Percentiles rank a stretch among this genome's conserved stretches.
phyloP scores from a whole-genome alignment of 306 rosid species.

The Cicer yamashitae region DNA sequence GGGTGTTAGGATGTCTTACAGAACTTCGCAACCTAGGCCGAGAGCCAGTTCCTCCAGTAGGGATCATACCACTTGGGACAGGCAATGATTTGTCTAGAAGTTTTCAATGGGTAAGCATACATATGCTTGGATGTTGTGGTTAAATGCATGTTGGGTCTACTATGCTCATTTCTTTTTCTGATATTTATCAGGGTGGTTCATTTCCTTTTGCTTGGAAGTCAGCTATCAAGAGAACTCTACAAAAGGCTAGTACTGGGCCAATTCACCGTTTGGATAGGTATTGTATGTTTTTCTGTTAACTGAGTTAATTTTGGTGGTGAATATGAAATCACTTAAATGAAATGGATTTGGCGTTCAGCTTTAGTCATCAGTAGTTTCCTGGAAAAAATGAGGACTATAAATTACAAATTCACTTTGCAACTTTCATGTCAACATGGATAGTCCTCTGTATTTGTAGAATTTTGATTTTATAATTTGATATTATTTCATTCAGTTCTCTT shows the following conservation, averaged over 20 bases:
- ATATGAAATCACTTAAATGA: conserved; percentile 27
- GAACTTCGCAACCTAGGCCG: conserved; percentile 62
- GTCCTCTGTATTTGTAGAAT: conserved; percentile 8
- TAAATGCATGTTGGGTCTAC: conserved; percentile 34
- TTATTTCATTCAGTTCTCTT: conserved; percentile 24
- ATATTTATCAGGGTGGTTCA: conserved; percentile 85
- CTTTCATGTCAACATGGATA: conserved; percentile 21
- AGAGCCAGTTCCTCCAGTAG: conserved; percentile 88
- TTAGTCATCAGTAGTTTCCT: conserved; percentile 21
- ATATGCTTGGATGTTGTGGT: conserved; percentile 21
- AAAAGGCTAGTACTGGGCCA: conserved; percentile 67
- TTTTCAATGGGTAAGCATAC: conserved; percentile 85
- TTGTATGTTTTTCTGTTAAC: conserved; percentile 12
- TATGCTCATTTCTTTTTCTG: conserved; percentile 47
- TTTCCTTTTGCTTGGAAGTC: conserved; percentile 94
- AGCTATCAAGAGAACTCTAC: conserved; percentile 76
- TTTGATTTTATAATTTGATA: conserved; percentile 27
- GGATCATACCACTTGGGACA: conserved; percentile 90
- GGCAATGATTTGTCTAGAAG: conserved; percentile 97
- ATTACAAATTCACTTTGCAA: conserved; percentile 23
- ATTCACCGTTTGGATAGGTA: conserved; percentile 81
- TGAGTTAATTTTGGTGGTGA: conserved; percentile 22
- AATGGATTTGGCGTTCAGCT: conserved; percentile 25
- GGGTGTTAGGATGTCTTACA: conserved; percentile 92
- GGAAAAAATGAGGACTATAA: conserved; percentile 20